phyloP scores from a whole-genome alignment of 1,284 basidiomycete genomes.

The Polyporus tsugae region DNA sequence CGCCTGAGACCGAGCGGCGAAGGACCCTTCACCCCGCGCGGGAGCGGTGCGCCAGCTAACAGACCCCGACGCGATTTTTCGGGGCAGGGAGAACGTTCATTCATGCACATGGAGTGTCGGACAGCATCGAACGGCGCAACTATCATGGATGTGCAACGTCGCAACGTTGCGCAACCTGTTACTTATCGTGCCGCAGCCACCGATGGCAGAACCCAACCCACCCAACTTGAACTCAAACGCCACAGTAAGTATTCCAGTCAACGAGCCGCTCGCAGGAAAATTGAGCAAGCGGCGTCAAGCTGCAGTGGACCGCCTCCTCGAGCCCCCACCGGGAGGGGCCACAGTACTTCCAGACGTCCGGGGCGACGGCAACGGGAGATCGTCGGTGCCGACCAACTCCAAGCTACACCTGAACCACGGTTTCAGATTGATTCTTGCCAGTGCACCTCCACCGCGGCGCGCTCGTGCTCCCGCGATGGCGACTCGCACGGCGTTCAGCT shows the following conservation, averaged over 20 bases:
- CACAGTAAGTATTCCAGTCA: neutral
- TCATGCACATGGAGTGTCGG: neutral
- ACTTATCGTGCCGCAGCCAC: no score
- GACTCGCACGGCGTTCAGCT: neutral
- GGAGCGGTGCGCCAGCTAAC: neutral
- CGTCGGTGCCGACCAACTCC: neutral
- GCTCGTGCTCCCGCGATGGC: neutral
- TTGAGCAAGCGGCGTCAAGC: neutral
- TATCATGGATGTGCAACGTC: no score
- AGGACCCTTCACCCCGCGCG: neutral
- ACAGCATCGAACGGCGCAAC: neutral
- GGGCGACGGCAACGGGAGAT: neutral
- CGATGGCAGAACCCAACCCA: neutral
- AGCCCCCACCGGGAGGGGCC: neutral
- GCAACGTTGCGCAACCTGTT: no score
- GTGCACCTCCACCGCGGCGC: neutral
- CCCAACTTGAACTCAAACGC: conserved; percentile 1
- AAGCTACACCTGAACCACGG: conserved; percentile 2
- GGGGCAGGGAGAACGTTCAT: neutral
- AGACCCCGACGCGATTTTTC: neutral
- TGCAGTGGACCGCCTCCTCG: neutral
- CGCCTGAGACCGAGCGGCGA: neutral
- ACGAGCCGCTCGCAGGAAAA: neutral
- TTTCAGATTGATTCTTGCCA: neutral
- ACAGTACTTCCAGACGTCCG: neutral